These are phyloP conservation scores for Zasmidium angulare DNA, from an alignment of 2,329 filamentous ascomycete genomes.

Conservation along the genomic window DNA sequence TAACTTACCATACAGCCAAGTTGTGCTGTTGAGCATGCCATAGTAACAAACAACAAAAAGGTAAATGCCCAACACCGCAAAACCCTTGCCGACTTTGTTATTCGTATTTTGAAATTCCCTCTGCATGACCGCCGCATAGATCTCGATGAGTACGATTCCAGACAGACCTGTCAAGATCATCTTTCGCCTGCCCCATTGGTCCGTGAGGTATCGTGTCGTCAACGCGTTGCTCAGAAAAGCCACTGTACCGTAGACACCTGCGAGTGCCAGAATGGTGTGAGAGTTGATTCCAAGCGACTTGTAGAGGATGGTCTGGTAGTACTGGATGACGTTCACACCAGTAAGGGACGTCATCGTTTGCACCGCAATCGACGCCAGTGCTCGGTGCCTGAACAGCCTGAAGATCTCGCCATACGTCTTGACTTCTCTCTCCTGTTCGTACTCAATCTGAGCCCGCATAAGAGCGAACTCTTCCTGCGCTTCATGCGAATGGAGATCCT, in stretches of 20 bases:
- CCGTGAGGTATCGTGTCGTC: slow-evolving; percentile 54
- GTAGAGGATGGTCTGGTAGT: slow-evolving; percentile 50
- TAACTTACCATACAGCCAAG: slow-evolving; percentile 38
- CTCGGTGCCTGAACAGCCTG: slow-evolving; percentile 52
- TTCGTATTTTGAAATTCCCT: slow-evolving; percentile 55
- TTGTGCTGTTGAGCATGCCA: slow-evolving; percentile 30
- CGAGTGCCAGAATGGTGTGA: slow-evolving; percentile 53
- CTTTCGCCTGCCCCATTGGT: slow-evolving; percentile 60
- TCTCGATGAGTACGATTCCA: slow-evolving; percentile 56
- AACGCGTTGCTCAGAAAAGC: slow-evolving; percentile 53
- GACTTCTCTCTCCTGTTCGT: slow-evolving; percentile 58
- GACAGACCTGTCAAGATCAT: slow-evolving; percentile 57
- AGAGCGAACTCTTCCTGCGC: slow-evolving; percentile 53
- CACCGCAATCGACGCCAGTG: slow-evolving; percentile 55
- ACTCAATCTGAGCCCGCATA: slow-evolving; percentile 53
- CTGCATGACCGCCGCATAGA: slow-evolving; percentile 62
- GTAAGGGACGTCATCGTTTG: slow-evolving; percentile 60
- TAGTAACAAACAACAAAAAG: slow-evolving; percentile 56
- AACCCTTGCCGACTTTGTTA: slow-evolving; percentile 58
- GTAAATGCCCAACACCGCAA: slow-evolving; percentile 60
- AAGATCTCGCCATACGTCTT: slow-evolving; percentile 55
- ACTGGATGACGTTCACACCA: slow-evolving; percentile 58
- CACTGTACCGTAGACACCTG: slow-evolving; percentile 56
- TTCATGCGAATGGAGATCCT: slow-evolving; percentile 47
- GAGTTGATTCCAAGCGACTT: slow-evolving; percentile 54